Conservation (phyloP, 305 asterid genomes). For the Caryopteris hybrid region DNA sequence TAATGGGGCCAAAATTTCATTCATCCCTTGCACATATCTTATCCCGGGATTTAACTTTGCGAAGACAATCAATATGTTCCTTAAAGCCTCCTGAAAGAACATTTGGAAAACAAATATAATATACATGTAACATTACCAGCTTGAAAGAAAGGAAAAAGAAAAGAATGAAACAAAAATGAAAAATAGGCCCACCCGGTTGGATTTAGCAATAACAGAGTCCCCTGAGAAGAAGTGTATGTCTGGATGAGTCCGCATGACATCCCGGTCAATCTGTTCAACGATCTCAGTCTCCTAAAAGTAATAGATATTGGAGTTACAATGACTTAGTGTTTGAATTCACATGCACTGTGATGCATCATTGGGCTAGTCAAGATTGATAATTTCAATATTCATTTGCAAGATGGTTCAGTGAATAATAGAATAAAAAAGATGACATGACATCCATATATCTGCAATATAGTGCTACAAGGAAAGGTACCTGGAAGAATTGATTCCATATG, state of each 20-base stretch:
- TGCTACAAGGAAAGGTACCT: slow-evolving; percentile 44
- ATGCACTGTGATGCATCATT: slow-evolving; percentile 4
- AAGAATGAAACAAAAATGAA: not conserved
- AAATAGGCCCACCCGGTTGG: slow-evolving; percentile 61
- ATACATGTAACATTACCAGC: slow-evolving; percentile 3
- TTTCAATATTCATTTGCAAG: slow-evolving; percentile 4
- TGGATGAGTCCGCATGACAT: slow-evolving; percentile 98
- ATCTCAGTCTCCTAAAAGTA: slow-evolving; percentile 76
- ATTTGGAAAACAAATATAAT: slow-evolving; percentile 7
- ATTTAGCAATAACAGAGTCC: slow-evolving; percentile 71
- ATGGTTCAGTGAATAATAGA: not conserved
- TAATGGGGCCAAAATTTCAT: slow-evolving; percentile 90
- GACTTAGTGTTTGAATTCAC: slow-evolving; percentile 11
- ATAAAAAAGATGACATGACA: slow-evolving; percentile 4
- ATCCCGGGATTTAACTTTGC: slow-evolving; percentile 98
- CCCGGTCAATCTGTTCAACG: slow-evolving; percentile 92
- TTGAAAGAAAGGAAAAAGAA: not conserved
- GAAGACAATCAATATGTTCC: slow-evolving; percentile 63
- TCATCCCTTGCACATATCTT: slow-evolving; percentile 99
- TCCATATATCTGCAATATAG: not conserved
- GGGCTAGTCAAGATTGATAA: slow-evolving; percentile 7
- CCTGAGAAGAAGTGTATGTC: slow-evolving; percentile 95
- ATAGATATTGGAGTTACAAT: slow-evolving; percentile 10
- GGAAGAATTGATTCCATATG: slow-evolving; percentile 92
- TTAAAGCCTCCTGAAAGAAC: slow-evolving; percentile 68